Conservation (phyloP, 495 filamentous ascomycete species). For the Podospora sp. region DNA sequence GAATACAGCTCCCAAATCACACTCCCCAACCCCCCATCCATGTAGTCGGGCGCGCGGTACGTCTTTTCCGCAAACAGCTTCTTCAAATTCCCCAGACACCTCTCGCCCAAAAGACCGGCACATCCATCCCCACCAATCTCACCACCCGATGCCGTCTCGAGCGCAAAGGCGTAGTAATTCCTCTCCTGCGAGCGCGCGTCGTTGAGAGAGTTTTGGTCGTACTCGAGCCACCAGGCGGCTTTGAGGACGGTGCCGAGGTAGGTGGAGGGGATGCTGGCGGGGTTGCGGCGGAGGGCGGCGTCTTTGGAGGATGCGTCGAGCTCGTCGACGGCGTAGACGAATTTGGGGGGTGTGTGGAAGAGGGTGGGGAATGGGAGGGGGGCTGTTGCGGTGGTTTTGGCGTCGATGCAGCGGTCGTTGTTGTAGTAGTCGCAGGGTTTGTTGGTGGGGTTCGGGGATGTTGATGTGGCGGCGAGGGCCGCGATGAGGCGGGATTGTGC, state of each 20-base stretch:
- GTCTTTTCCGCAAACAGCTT: not conserved
- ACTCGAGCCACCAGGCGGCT: constrained; percentile 7
- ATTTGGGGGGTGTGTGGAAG: constrained; percentile 1
- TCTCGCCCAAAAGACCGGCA: not conserved
- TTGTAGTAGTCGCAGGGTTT: constrained; percentile 4
- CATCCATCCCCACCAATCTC: constrained; percentile 3
- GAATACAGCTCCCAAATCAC: not conserved
- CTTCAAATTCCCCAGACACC: constrained; percentile 1
- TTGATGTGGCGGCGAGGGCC: not conserved
- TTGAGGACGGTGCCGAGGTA: constrained; percentile 13
- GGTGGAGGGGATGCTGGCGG: not conserved
- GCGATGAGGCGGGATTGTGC: constrained; percentile 2
- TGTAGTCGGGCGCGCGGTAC: not conserved
- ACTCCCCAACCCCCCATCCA: not conserved
- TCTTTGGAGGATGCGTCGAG: not conserved
- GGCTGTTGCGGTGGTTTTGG: not conserved
- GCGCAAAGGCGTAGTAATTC: not conserved
- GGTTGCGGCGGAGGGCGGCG: not conserved
- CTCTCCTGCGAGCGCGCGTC: not conserved
- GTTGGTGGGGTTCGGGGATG: not conserved
- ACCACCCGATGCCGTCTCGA: not conserved
- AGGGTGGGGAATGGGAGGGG: constrained; percentile 10
- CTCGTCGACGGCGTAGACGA: constrained; percentile 14
- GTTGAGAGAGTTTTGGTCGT: constrained; percentile 5
- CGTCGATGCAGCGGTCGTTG: constrained; percentile 4